A percentile compares a stretch with the other conserved stretches of the same genome.
These are phyloP conservation scores for Ogataea trehalophila DNA, from an alignment of 805 yeast genomes.

Conservation along the genomic window DNA sequence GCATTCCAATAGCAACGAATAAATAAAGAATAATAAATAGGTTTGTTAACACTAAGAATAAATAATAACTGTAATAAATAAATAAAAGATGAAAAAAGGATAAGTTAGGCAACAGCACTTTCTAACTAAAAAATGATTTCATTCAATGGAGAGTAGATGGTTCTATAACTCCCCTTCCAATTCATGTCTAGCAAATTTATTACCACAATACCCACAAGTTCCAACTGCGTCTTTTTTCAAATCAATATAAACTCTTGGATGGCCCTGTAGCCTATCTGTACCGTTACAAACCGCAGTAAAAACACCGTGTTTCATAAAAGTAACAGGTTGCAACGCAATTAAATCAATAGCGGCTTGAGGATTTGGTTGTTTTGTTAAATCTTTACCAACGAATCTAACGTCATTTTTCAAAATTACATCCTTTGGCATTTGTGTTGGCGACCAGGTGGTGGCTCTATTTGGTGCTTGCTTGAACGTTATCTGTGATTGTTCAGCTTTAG, in stretches of 20 bases:
- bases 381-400: conserved; percentile 69
- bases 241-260: conserved; percentile 78
- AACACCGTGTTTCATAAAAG: conserved; percentile 47
- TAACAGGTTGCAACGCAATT: conserved; percentile 68
- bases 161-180: conserved; percentile 28
- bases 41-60: no score
- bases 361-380: conserved; percentile 63
- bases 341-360: conserved; percentile 83
- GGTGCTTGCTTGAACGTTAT: conserved; percentile 58
- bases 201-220: conserved; percentile 79
- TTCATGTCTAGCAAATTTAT: conserved; percentile 56
- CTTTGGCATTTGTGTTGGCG: conserved; percentile 60
- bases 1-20: no score
- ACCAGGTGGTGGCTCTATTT: conserved; percentile 67
- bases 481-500: conserved; percentile 6
- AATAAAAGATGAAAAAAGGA: background rate
- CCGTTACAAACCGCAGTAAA: conserved; percentile 78
- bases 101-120: no score
- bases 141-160: no score
- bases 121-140: no score
- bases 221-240: conserved; percentile 70
- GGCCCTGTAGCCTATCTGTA: conserved; percentile 73
- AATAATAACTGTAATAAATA: background rate
- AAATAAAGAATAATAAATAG: no score
- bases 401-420: conserved; percentile 47